phyloP scores from a whole-genome alignment of 331 rosid species.

The Saraca asoca region DNA sequence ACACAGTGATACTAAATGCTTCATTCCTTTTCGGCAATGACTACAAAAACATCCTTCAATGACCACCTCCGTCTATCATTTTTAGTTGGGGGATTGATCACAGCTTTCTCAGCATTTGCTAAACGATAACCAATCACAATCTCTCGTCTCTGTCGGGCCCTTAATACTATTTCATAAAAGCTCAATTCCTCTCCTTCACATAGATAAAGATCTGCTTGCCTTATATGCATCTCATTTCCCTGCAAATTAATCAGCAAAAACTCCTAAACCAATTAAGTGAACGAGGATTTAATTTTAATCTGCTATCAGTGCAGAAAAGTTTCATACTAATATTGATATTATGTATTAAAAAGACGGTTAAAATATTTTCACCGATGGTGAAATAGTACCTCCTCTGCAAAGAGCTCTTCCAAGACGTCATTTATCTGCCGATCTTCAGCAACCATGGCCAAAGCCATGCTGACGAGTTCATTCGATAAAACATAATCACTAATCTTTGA shows the following conservation, averaged over 20 bases:
- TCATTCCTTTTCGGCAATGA: constrained; percentile 79
- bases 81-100: constrained; percentile 79
- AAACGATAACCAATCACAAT: constrained; percentile 75
- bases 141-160: constrained; percentile 81
- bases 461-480: constrained; percentile 87
- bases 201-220: constrained; percentile 77
- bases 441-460: constrained; percentile 98
- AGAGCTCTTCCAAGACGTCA: constrained; percentile 84
- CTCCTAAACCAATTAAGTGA: neutral
- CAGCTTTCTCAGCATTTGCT: constrained; percentile 72
- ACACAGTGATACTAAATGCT: neutral
- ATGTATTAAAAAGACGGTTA: neutral
- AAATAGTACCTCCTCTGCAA: constrained; percentile 81
- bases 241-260: constrained; percentile 33
- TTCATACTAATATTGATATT: neutral
- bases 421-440: constrained; percentile 89
- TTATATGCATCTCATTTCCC: constrained; percentile 92
- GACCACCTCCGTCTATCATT: constrained; percentile 68
- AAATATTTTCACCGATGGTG: neutral
- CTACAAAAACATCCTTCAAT: constrained; percentile 74
- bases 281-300: neutral
- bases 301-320: too few relatives aligned
- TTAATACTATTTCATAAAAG: constrained; percentile 72
- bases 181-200: constrained; percentile 76
- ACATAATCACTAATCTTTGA: constrained; percentile 92